phyloP scores from a whole-genome alignment of 306 rosid genomes.

The Leucaena leucocephala region DNA sequence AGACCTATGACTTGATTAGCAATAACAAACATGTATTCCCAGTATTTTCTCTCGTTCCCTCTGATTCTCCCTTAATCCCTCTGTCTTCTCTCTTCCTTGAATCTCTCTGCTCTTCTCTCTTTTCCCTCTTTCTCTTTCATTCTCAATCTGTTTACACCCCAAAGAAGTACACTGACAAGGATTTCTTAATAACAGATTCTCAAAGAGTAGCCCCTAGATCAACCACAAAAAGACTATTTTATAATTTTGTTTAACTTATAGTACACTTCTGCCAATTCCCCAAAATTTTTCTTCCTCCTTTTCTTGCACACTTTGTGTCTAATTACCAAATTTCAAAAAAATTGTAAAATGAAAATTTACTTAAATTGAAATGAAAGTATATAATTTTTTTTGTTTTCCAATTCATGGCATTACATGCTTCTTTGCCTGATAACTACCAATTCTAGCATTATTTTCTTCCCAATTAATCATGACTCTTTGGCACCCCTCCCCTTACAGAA shows the following conservation, averaged over 20 bases:
- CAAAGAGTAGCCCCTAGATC: not conserved
- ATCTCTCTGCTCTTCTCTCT: too few relatives aligned
- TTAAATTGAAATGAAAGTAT: not conserved
- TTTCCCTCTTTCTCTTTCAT: too few relatives aligned
- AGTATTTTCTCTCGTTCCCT: too few relatives aligned
- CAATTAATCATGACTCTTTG: not conserved
- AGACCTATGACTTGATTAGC: too few relatives aligned
- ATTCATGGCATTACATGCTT: not conserved
- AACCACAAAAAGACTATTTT: not conserved
- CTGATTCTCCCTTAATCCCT: too few relatives aligned
- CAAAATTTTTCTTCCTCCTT: not conserved
- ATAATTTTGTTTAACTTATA: not conserved
- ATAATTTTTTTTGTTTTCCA: not conserved
- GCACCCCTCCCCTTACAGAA: not conserved
- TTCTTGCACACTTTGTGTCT: not conserved
- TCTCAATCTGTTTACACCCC: too few relatives aligned
- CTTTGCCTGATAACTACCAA: not conserved
- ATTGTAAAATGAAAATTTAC: not conserved
- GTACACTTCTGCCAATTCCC: not conserved
- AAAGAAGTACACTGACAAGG: not conserved
- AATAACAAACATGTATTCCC: too few relatives aligned
- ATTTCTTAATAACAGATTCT: not conserved
- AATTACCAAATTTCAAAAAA: not conserved
- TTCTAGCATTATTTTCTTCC: not conserved
- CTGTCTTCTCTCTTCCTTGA: too few relatives aligned